Evolutionary conservation across 768 basidiomycete genomes (phyloP).

Genomic region (Russula sp.): DNA sequence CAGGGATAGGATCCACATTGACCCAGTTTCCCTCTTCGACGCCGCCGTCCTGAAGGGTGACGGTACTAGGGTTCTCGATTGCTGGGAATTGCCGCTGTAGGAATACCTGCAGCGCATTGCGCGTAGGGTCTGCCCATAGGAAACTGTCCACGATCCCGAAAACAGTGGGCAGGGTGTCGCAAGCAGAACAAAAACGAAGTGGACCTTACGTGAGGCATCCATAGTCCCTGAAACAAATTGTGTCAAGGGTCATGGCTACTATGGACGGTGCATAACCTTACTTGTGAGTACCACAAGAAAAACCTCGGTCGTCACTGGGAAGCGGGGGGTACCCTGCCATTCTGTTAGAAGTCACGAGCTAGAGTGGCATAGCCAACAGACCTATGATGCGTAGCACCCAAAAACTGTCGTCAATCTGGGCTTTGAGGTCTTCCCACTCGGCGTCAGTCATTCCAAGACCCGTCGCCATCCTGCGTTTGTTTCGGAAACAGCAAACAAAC

Average conservation of each 20-base stretch:
- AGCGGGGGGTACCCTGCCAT: slow-evolving; percentile 79
- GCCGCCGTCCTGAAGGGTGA: slow-evolving; percentile 52
- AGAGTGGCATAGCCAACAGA: slow-evolving; percentile 32
- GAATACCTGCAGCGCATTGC: slow-evolving; percentile 80
- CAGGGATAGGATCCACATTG: slow-evolving; percentile 76
- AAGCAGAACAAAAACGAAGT: background rate
- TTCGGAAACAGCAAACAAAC: background rate
- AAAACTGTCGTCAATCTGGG: slow-evolving; percentile 77
- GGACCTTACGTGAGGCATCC: slow-evolving; percentile 76
- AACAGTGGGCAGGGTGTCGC: slow-evolving; percentile 1
- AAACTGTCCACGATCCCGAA: slow-evolving; percentile 50
- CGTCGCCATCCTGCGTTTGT: slow-evolving; percentile 61
- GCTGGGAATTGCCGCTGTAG: slow-evolving; percentile 44
- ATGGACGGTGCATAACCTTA: slow-evolving; percentile 35
- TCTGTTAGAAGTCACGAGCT: slow-evolving; percentile 9
- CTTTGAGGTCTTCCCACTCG: slow-evolving; percentile 68
- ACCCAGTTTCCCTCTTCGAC: slow-evolving; percentile 70
- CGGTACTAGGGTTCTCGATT: slow-evolving; percentile 33
- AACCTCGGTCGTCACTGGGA: slow-evolving; percentile 72
- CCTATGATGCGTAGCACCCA: slow-evolving; percentile 89
- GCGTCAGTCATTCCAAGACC: slow-evolving; percentile 70
- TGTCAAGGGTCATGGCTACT: background rate
- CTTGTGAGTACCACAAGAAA: slow-evolving; percentile 92
- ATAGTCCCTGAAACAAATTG: slow-evolving; percentile 60
- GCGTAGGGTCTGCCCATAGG: slow-evolving; percentile 79